These are phyloP conservation scores for Verbascum thapsus DNA, from an alignment of 257 asterid genomes.

Conservation along the genomic window DNA sequence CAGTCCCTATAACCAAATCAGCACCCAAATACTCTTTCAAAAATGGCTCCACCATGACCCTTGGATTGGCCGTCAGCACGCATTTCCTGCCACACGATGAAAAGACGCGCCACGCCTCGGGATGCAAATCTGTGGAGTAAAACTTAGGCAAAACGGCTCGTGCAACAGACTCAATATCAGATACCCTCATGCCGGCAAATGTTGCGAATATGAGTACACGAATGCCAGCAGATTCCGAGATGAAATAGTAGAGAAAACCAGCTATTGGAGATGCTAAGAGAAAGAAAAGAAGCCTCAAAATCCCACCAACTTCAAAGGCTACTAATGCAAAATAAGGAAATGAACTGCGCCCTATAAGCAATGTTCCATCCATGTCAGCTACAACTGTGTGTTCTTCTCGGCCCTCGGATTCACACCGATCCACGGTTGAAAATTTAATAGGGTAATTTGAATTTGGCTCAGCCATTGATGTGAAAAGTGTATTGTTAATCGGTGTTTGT, in stretches of 20 bases:
- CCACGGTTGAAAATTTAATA: conserved; percentile 36
- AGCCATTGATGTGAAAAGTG: conserved; percentile 30
- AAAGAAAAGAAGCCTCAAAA: conserved; percentile 56
- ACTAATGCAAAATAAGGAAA: conserved; percentile 75
- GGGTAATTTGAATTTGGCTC: neutral
- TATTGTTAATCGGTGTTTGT: neutral
- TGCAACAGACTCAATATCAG: conserved; percentile 61
- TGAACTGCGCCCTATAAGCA: conserved; percentile 60
- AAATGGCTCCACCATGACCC: conserved; percentile 71
- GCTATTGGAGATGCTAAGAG: conserved; percentile 61
- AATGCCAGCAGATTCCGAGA: conserved; percentile 66
- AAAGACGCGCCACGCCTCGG: conserved; percentile 70
- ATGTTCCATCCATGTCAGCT: conserved; percentile 65
- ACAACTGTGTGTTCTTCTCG: conserved; percentile 52
- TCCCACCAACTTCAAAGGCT: conserved; percentile 80
- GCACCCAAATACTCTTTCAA: conserved; percentile 62
- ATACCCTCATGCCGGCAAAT: conserved; percentile 55
- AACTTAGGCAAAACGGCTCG: conserved; percentile 72
- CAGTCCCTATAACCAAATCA: conserved; percentile 75
- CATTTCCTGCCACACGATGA: conserved; percentile 63
- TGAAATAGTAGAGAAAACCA: conserved; percentile 52
- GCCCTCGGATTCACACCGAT: conserved; percentile 44
- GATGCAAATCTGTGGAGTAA: conserved; percentile 64
- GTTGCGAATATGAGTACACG: conserved; percentile 59
- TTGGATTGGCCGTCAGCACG: conserved; percentile 70